Base-by-base conservation (phyloP, 108 stramenopile species). In the Nitzschia palea region DNA sequence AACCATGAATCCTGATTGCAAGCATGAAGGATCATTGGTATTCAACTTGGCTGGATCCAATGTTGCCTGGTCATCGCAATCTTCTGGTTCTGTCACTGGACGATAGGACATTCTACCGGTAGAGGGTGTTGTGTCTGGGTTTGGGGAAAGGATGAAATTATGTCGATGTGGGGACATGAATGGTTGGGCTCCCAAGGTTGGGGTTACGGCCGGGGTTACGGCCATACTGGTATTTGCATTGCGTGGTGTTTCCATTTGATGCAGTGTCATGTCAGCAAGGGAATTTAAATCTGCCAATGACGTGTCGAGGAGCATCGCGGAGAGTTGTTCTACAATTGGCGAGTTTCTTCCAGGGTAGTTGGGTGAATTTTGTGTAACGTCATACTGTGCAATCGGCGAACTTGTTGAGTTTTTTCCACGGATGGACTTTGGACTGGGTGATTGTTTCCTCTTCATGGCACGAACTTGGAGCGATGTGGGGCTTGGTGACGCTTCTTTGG, bases 11-110 rank as follows among this genome's bases (percentile, higher is more conserved):
- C 63, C 63, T 0, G 62, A 65, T 36, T 42, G 47, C 48, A 74
- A 32, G 37, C 65, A 74, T 8, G 73, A 40, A 0, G 65, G 37
- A 42, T 74, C 73, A 4, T 45, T 27, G 30, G 57, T 57, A 22
- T 53, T 48, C n/a, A 60, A 6, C 25, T 60, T 60, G 36, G 10
- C 10, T 3, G 40, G 33, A 60, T 60, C 59, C 59, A 60, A 60
- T n/a, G 59, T 60, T 1, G 59, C 35, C 26, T 60, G 18, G 23
- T 60, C 59, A n/a, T 60, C 59, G 9, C 17, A 20, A 34, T 22
- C 17, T 8, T 32, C 27, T 22, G 18, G 23, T 8, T 48, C 47
- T 8, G 15, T 20, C 4, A 48, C 22, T 8, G 47, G 47, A 5
- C 47, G 47, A 48, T 48, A 48, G n/a, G n/a, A n/a, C n/a, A n/a